phyloP scores from a whole-genome alignment of 2,329 filamentous ascomycete species.

The Cladorrhinum sp. region DNA sequence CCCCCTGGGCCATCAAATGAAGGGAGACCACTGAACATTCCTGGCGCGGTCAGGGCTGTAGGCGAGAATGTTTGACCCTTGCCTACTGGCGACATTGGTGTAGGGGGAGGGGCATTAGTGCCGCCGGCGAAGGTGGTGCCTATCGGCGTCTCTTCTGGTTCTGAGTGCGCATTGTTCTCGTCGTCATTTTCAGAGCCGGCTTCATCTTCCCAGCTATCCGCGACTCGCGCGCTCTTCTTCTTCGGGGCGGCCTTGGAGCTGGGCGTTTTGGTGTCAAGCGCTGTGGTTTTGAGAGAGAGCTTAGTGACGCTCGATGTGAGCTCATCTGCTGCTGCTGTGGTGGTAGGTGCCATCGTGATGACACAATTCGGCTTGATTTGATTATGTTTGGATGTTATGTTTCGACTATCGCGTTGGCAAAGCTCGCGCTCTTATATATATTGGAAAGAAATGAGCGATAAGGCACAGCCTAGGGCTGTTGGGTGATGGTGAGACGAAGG shows the following conservation, averaged over 20 bases:
- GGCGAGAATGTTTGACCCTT: constrained; percentile 30
- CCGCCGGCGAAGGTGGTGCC: constrained; percentile 19
- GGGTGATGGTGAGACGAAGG: constrained; percentile 3
- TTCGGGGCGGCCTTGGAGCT: constrained; percentile 14
- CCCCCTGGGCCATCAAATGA: constrained; percentile 16
- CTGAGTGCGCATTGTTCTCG: constrained; percentile 1
- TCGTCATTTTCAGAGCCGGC: constrained; percentile 11
- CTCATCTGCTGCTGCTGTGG: constrained; percentile 11
- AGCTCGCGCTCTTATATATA: background rate
- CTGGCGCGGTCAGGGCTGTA: constrained; percentile 13
- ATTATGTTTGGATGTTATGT: background rate
- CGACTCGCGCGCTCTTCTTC: constrained; percentile 24
- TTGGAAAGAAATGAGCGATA: background rate
- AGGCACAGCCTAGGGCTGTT: background rate
- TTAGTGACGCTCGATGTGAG: constrained; percentile 24
- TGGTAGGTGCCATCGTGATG: constrained; percentile 19
- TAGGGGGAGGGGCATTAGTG: constrained; percentile 59
- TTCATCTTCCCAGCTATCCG: constrained; percentile 32
- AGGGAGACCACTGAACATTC: constrained; percentile 11
- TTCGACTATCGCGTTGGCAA: no score
- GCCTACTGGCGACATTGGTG: constrained; percentile 56
- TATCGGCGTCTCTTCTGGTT: constrained; percentile 10
- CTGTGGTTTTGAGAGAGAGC: constrained; percentile 24
- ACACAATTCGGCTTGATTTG: background rate
- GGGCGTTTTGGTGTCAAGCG: constrained; percentile 13